Evolutionary conservation across 2,329 filamentous ascomycete genomes (phyloP).

Genomic region (Cladophialophora exuberans): DNA sequence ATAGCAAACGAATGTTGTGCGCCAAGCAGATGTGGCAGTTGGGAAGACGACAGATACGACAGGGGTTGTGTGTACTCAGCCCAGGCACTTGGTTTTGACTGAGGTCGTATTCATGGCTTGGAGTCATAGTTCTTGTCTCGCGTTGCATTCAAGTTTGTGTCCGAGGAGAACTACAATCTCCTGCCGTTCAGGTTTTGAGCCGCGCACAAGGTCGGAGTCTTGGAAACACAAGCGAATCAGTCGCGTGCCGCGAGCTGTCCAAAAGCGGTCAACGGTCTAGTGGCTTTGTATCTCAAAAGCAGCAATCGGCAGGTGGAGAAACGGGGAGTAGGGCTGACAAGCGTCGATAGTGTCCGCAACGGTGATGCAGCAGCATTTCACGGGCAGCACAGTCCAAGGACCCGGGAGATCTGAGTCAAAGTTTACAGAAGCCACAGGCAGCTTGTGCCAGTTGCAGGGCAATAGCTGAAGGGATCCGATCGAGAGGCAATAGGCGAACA

Average conservation of each 20-base stretch:
- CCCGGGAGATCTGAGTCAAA: background rate
- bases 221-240: background rate
- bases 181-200: too few species aligned
- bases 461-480: background rate
- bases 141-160: too few species aligned
- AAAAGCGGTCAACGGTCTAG: background rate
- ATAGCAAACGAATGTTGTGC: too few species aligned
- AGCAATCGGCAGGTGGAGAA: background rate
- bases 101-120: background rate
- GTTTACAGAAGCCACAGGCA: background rate
- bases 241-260: background rate
- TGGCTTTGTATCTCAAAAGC: background rate
- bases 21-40: too few species aligned
- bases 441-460: background rate
- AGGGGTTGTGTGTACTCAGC: too few species aligned
- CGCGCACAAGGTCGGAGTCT: too few species aligned
- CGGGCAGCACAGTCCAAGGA: background rate
- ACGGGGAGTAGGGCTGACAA: slow-evolving; percentile 6
- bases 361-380: background rate
- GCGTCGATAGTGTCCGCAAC: slow-evolving; percentile 1
- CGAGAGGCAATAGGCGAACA: slow-evolving; percentile 1
- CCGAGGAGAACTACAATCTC: too few species aligned
- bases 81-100: too few species aligned
- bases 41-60: too few species aligned
- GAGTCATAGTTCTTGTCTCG: background rate